Evolutionary conservation across 306 rosid species (phyloP), one percentile per base, ranked within the genome.

Genomic region (Cicer yamashitae): DNA sequence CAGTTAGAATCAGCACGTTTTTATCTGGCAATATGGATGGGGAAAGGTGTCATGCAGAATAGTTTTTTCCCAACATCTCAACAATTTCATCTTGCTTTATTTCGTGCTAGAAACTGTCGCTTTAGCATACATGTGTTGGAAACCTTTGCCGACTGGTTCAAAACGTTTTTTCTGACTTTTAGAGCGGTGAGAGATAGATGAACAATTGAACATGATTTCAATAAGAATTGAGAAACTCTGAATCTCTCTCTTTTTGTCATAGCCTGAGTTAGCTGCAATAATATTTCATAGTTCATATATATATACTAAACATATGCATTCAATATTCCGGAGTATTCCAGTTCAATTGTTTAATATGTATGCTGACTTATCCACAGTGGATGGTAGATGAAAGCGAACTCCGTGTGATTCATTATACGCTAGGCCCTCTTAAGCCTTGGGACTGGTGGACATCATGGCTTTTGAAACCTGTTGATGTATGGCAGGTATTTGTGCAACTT

Each of bases 391-490:
- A 87, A 79, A 86, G 82, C 40, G 97, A 78, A 79, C 93, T 93
- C 45, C 85, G 76, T 51, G 93, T 93, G 77, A 91, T 91, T 78
- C 97, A 91, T 82, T 93, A 91, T 77, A 93, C 96, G 6, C 92
- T 96, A 1, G 99, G 99, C 37, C 99, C 99, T 68, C 93, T 94
- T 61, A 94, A 94, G 82, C 99, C 99, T 78, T 94, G 99, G 99
- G 99, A 94, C 84, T 96, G 99, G 99, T 93, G 96, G 97, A 88
- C 96, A 57, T 88, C 93, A 67, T 93, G 98, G 96, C 92, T 96
- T 71, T 80, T 96, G 89, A 96, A 96, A 76, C 99, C 98, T 38
- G 96, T 96, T 67, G 99, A 92, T 87, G 91, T 88, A 62, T 94
- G 99, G 99, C 97, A 92, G 99, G 99, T 94, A 86, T 63, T 73